Base-by-base conservation (phyloP, 2,329 filamentous ascomycete species). In the Colletotrichum lentis region DNA sequence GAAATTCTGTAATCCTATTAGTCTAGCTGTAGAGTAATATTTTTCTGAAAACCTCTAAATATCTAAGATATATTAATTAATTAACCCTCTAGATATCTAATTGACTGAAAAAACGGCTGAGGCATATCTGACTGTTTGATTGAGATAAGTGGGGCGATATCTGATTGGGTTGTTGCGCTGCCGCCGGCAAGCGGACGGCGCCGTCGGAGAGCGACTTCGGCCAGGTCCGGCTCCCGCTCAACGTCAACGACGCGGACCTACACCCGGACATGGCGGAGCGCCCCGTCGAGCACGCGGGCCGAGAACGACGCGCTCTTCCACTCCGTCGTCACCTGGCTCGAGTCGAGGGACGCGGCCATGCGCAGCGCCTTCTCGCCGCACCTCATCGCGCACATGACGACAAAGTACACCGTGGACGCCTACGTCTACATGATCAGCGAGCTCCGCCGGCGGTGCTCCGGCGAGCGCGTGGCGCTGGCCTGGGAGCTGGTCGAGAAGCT, bases 201-300 rank as follows among this genome's bases (percentile, higher is more conserved):
- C 67, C 20, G 27, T 69, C 72, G 12, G 57, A 35, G 0, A 41
- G 31, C 8, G 65, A 61, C 2, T 64, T 61, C 2, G 56, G 50
- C 20, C 82, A 84, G 47, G 82, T 83, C 0, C 80, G 82, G 35
- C 79, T 85, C 72, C 86, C 86, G 0, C 75, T 86, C 2, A 89
- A 89, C 64, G 76, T 88, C 57, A 84, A 88, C 60, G 87, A 89
- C 69, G 73, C 73, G 5, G 84, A 87, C 46, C 74, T 89, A 2
- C 75, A 79, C n/a, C 84, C 85, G 0, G 77, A 79, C 6, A 85
- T 85, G 81, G 76, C 73, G 0, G 79, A 81, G 0, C 78, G 82
- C 0, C 84, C 85, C 0, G 57, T 76, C 1, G 80, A 84, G 22
- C 78, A 83, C 10, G 70, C 72, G 0, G 5, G 55, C 70, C 2